Evolutionary conservation across 2,329 filamentous ascomycete genomes (phyloP).

Genomic region (Paramyrothecium roridum): DNA sequence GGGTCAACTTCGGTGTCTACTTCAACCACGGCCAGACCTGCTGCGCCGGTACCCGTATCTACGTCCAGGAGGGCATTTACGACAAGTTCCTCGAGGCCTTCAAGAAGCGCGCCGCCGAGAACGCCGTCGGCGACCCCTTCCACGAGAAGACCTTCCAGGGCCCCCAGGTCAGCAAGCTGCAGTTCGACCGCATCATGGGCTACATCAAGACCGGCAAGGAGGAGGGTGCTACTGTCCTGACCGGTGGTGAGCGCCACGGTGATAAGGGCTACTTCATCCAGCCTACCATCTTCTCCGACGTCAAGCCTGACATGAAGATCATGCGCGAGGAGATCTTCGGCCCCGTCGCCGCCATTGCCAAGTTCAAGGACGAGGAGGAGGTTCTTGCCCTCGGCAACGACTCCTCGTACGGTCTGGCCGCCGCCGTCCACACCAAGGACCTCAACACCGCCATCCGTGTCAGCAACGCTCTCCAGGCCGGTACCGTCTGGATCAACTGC

Average conservation of each 20-base stretch:
- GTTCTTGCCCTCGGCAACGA: constrained; percentile 73
- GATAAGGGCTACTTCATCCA: constrained; percentile 85
- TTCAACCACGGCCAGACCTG: constrained; percentile 64
- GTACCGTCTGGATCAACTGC: constrained; percentile 58
- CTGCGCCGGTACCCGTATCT: constrained; percentile 79
- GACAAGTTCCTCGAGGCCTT: constrained; percentile 81
- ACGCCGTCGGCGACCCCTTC: constrained; percentile 84
- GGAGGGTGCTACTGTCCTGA: constrained; percentile 60
- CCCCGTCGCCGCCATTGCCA: constrained; percentile 79
- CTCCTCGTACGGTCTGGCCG: constrained; percentile 77
- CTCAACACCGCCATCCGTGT: constrained; percentile 80
- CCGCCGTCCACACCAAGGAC: constrained; percentile 78
- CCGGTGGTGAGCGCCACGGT: constrained; percentile 52
- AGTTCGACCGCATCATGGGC: constrained; percentile 86
- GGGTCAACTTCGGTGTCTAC: constrained; percentile 72
- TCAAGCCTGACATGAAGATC: constrained; percentile 82
- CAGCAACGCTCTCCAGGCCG: constrained; percentile 71
- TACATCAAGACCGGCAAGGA: constrained; percentile 68
- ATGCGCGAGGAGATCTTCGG: constrained; percentile 92
- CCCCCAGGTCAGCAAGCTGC: constrained; percentile 79
- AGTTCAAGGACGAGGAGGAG: constrained; percentile 81
- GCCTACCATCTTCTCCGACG: constrained; percentile 86
- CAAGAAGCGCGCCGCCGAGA: constrained; percentile 70
- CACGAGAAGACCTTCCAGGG: constrained; percentile 78
- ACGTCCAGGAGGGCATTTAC: constrained; percentile 83